Evolutionary conservation across 495 filamentous ascomycete species (phyloP).

Genomic region (Talaromyces adpressus): DNA sequence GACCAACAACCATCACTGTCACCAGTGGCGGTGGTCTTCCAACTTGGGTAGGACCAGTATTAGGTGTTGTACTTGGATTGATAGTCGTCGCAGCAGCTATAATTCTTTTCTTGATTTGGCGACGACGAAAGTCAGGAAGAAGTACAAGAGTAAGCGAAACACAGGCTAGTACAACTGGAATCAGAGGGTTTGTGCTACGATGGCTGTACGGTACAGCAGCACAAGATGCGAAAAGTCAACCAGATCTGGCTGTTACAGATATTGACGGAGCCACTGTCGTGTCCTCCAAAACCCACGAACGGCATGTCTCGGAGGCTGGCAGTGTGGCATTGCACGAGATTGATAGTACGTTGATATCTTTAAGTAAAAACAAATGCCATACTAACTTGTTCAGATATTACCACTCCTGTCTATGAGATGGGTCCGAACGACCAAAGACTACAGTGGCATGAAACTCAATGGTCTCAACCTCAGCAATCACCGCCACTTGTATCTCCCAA

Average conservation of each 20-base stretch:
- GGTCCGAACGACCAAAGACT: background rate
- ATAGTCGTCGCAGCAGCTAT: slow-evolving; percentile 47
- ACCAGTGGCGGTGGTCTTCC: slow-evolving; percentile 38
- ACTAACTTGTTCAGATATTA: background rate
- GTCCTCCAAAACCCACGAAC: background rate
- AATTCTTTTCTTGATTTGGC: slow-evolving; percentile 47
- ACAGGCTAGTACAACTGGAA: background rate
- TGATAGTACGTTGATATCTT: background rate
- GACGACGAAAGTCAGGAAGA: slow-evolving; percentile 35
- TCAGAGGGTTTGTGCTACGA: slow-evolving; percentile 6
- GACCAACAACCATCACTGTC: background rate
- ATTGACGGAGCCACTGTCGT: slow-evolving; percentile 1
- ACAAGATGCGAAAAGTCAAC: slow-evolving; percentile 2
- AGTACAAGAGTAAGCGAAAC: slow-evolving; percentile 5
- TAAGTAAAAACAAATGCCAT: background rate
- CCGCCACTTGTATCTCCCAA: background rate
- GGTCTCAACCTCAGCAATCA: slow-evolving; percentile 1
- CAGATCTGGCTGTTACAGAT: background rate
- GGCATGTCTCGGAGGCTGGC: slow-evolving; percentile 2
- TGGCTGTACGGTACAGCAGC: slow-evolving; percentile 10
- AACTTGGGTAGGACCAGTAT: slow-evolving; percentile 53
- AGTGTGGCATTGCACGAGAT: slow-evolving; percentile 9
- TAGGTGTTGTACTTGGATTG: slow-evolving; percentile 61
- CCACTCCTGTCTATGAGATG: slow-evolving; percentile 7
- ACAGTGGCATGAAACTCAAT: background rate